phyloP scores from a whole-genome alignment of 1,284 basidiomycete species.

The Cystobasidiaceae sp. region DNA sequence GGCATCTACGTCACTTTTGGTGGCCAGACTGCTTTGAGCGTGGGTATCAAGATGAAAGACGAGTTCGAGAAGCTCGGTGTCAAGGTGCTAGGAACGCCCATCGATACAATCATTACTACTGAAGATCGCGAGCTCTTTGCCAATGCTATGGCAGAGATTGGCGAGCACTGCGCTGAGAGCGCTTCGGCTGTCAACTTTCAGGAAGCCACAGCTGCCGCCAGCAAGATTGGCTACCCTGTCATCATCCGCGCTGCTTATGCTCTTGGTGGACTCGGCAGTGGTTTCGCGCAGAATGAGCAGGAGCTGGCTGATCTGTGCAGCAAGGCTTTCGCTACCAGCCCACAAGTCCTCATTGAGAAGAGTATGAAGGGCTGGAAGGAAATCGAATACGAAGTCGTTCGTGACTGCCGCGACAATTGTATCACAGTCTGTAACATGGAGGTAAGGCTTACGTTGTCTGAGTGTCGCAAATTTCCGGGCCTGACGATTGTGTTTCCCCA shows the following conservation, averaged over 20 bases:
- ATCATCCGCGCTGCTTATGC: slow-evolving; percentile 96
- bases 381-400: slow-evolving; percentile 98
- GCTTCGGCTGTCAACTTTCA: slow-evolving; percentile 71
- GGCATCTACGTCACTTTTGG: slow-evolving; percentile 99
- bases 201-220: slow-evolving; percentile 80
- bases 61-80: slow-evolving; percentile 85
- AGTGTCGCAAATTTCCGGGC: slow-evolving; percentile 1
- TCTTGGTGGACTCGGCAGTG: slow-evolving; percentile 87
- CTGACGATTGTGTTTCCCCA: slow-evolving; percentile 46
- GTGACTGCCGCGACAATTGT: slow-evolving; percentile 94
- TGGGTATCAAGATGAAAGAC: slow-evolving; percentile 95
- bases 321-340: slow-evolving; percentile 93
- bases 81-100: slow-evolving; percentile 90
- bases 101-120: slow-evolving; percentile 94
- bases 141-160: slow-evolving; percentile 90
- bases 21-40: slow-evolving; percentile 94
- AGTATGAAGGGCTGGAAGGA: slow-evolving; percentile 99
- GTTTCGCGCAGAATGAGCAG: slow-evolving; percentile 84
- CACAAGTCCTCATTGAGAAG: slow-evolving; percentile 95
- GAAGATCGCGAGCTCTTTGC: slow-evolving; percentile 96
- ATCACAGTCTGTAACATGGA: slow-evolving; percentile 99
- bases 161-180: slow-evolving; percentile 87
- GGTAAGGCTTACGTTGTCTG: slow-evolving; percentile 54
- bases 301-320: slow-evolving; percentile 81
- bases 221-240: slow-evolving; percentile 87